Evolutionary conservation across 768 basidiomycete species (phyloP).

Genomic region (Cystobasidium tubakii): DNA sequence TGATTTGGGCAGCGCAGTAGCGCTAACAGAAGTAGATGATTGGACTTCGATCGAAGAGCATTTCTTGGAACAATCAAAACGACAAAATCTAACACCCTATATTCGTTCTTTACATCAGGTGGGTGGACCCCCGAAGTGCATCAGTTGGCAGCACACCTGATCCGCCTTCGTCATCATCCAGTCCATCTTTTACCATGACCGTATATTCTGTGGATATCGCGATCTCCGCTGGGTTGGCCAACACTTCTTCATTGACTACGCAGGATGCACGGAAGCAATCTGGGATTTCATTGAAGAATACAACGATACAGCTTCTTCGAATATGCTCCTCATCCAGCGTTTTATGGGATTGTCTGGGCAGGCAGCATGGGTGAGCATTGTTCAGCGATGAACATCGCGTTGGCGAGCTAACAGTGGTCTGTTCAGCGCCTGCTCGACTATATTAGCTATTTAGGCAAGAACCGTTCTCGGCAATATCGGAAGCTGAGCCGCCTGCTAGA

Average conservation of each 20-base stretch:
- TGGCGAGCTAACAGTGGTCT: neutral
- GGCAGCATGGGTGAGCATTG: neutral
- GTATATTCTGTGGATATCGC: constrained; percentile 12
- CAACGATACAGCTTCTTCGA: neutral
- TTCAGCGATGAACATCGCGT: neutral
- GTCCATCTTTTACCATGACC: constrained; percentile 31
- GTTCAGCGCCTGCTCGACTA: constrained; percentile 18
- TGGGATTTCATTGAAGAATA: neutral
- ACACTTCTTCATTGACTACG: neutral
- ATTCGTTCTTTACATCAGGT: constrained; percentile 36
- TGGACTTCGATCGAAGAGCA: constrained; percentile 22
- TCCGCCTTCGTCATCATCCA: too few species aligned
- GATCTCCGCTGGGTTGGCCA: neutral
- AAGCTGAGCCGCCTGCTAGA: neutral
- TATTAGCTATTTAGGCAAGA: constrained; percentile 13
- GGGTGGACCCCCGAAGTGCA: neutral
- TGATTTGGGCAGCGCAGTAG: constrained; percentile 9
- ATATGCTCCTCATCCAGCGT: neutral
- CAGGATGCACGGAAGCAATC: constrained; percentile 1
- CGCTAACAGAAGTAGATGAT: neutral
- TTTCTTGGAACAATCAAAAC: constrained; percentile 7
- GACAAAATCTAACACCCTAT: neutral
- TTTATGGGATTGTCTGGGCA: neutral
- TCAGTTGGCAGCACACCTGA: neutral
- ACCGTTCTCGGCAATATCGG: constrained; percentile 17